Evolutionary conservation across 495 filamentous ascomycete genomes (phyloP), one percentile per base, ranked within the genome.

Genomic region (Podospora tetraspora): DNA sequence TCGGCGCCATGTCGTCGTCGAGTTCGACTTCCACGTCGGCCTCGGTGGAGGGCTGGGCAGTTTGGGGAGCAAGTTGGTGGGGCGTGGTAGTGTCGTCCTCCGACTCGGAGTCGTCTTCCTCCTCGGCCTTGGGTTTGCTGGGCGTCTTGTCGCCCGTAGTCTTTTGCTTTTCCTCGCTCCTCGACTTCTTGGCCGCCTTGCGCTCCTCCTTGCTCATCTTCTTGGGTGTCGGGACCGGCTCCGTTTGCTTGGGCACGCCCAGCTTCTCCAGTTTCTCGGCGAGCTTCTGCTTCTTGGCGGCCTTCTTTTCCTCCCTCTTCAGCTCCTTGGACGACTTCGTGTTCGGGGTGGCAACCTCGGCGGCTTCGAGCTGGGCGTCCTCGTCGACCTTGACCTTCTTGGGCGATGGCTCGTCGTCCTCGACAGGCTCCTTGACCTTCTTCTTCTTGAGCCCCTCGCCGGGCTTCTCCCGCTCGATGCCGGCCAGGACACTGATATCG

Each of bases 391-490:
- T 87, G 66, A 79, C 73, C 23, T 81, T 82, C 73, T 84, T 83
- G 72, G 63, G 67, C 68, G 62, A 29, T 67, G 62, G 85, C 67
- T 81, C 76, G 8, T 80, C 82, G 69, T 84, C 83, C 72, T 83
- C 71, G 63, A 78, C 23, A 32, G 63, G 27, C 56, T 65, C 56
- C 32, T 81, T 74, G 59, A 76, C 74, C 19, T 81, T 72, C 58
- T 80, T 82, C 66, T 77, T 81, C 73, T 80, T 84, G 68, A 86
- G 61, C 4, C 85, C 86, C 68, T 87, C 77, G n/a, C 79, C 75
- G 9, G 86, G 85, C 70, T 80, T 80, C 74, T 89, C 86, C 57
- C 74, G 75, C 66, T 84, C 85, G 62, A 87, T 77, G 6, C 81
- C 79, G 0, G 78, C 73, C 22, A 66, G 62, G 25, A 65, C 16